Base-by-base conservation (phyloP, 2,329 filamentous ascomycete genomes). In the Cladosporium sphaerospermum region DNA sequence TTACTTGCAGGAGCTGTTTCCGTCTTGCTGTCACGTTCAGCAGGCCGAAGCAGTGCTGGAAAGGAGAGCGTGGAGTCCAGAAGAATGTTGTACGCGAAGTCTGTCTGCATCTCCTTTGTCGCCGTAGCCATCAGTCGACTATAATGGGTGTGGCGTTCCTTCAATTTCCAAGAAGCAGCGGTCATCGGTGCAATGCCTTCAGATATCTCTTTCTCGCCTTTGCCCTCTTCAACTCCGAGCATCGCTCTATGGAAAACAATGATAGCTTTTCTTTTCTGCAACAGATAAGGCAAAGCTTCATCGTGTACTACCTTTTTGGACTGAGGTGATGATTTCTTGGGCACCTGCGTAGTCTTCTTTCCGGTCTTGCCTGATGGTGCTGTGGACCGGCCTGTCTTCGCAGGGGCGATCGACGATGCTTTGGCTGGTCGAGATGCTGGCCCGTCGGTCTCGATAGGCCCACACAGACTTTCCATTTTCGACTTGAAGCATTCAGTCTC, bases 1-100 rank as follows among this genome's bases (percentile, higher is more conserved):
- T 37, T 45, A 13, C 36, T 16, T 33, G 48, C 33, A 13, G 48
- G 14, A 9, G 32, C 31, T 11, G 48, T n/a, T n/a, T 32, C 23
- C 10, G 3, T 13, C 13, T 10, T 10, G 6, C 33, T 19, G 11
- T 49, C 52, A 6, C 9, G 10, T 4, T 52, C 43, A 6, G 42
- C 4, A 10, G 32, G 16, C 19, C 31, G 11, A 11, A 54, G 57
- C 3, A 92, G 75, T 0, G 88, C 84, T 1, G 91, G 89, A 55
- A 92, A 86, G 0, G 90, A 95, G 23, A 96, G 84, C 0, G 90
- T 96, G 0, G 93, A 96, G 63, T 99, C 93, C 43, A 92, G 88
- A 13, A 97, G 79, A 9, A 92, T 87, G 14, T 89, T 95, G 56
- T 62, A 66, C 1, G 78, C 71, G 10, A 84, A 76, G 34, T 79